Percentiles rank a stretch among this genome's conserved stretches.
Evolutionary conservation across 208 protist species (phyloP).

Genomic region (Leishmania aethiopica): DNA sequence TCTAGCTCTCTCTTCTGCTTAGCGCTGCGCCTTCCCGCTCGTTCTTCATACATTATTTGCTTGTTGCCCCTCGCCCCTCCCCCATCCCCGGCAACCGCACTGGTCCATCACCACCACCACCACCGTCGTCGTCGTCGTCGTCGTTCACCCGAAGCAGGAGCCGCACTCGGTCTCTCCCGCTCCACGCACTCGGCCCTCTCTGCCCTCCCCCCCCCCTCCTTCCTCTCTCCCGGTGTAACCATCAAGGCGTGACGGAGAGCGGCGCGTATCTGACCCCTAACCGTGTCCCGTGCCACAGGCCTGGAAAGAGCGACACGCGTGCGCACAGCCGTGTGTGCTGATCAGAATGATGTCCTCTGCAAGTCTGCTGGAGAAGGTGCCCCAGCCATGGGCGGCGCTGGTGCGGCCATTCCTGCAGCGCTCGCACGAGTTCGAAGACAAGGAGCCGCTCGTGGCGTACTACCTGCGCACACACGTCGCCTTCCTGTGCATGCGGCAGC

Average conservation of each 20-base stretch:
- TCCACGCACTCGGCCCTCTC: background rate
- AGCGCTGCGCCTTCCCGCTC: background rate
- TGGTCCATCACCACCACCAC: background rate
- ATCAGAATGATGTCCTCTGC: conserved; percentile 18
- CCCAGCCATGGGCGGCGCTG: conserved; percentile 41
- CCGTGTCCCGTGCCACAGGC: background rate
- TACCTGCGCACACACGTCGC: conserved; percentile 74
- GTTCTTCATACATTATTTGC: background rate
- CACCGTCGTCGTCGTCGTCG: background rate
- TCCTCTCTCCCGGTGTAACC: background rate
- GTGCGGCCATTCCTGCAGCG: conserved; percentile 73
- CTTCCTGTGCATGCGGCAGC: conserved; percentile 54
- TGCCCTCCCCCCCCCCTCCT: background rate
- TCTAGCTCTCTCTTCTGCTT: background rate
- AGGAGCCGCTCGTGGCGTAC: conserved; percentile 69
- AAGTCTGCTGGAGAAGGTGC: conserved; percentile 34
- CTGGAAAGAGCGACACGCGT: background rate
- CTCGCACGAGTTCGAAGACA: conserved; percentile 64
- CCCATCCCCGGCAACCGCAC: background rate
- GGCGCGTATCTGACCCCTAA: background rate
- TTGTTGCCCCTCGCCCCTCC: background rate
- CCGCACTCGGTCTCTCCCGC: background rate
- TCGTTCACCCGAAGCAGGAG: background rate
- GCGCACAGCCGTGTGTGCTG: background rate
- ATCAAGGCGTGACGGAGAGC: background rate